A percentile compares a stretch with the other conserved stretches of the same genome.
Conservation (phyloP, 345 rosid species). For the Salix exigua region DNA sequence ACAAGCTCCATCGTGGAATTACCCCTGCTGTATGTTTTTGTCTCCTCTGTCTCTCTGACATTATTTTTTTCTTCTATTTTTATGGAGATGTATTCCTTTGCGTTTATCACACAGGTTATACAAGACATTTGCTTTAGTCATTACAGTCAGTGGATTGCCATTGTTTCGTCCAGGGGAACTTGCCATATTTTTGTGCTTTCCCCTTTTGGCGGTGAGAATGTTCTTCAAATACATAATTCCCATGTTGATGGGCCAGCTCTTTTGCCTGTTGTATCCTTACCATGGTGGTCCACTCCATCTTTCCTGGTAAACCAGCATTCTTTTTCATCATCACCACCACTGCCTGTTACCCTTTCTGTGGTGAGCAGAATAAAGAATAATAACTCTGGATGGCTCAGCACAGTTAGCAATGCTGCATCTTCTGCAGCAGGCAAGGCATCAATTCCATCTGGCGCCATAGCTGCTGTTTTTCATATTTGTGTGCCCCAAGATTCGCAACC, state of each 20-base stretch:
- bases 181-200: conserved; percentile 84
- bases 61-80: neutral
- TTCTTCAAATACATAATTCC: conserved; percentile 68
- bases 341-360: conserved; percentile 76
- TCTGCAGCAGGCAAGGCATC: conserved; percentile 63
- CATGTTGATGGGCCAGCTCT: conserved; percentile 65
- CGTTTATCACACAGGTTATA: conserved; percentile 55
- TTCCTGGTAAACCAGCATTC: conserved; percentile 52
- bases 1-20: conserved; percentile 96
- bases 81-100: conserved; percentile 10
- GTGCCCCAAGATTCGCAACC: conserved; percentile 41
- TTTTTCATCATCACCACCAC: conserved; percentile 51
- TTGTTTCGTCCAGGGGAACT: conserved; percentile 82
- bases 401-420: conserved; percentile 75
- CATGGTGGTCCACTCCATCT: conserved; percentile 91
- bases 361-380: conserved; percentile 79
- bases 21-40: conserved; percentile 77
- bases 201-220: conserved; percentile 94
- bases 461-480: conserved; percentile 69
- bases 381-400: conserved; percentile 87
- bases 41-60: conserved; percentile 6
- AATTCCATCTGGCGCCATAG: conserved; percentile 82
- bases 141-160: conserved; percentile 92
- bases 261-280: conserved; percentile 59
- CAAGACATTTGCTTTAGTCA: conserved; percentile 91